A percentile compares a stretch with the other conserved stretches of the same genome.
Conservation (phyloP, 106 monocot genomes). For the Dendrobium nobile region DNA sequence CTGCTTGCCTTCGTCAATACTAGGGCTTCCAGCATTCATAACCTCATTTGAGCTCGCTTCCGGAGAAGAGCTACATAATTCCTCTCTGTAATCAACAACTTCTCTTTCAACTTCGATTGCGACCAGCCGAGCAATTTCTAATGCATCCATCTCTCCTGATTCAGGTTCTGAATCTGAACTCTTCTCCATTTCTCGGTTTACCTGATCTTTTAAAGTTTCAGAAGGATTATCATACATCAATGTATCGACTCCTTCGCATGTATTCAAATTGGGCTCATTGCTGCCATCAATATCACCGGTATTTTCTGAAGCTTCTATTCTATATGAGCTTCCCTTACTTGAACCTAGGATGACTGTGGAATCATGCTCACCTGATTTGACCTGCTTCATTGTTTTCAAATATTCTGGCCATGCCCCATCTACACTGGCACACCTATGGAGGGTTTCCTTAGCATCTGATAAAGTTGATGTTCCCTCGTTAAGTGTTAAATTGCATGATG, state of each 20-base stretch:
- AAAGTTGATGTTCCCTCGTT: neutral
- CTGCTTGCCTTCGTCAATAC: neutral
- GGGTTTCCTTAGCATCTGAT: neutral
- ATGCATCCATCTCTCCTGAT: slow-evolving; percentile 57
- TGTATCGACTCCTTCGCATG: neutral
- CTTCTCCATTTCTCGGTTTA: neutral
- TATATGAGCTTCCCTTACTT: neutral
- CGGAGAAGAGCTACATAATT: slow-evolving; percentile 42
- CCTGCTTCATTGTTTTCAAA: neutral
- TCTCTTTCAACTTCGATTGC: slow-evolving; percentile 70
- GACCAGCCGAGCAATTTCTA: slow-evolving; percentile 67
- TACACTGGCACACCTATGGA: neutral
- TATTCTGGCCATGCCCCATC: slow-evolving; percentile 1
- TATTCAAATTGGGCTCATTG: neutral
- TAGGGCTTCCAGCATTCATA: neutral
- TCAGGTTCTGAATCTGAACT: slow-evolving; percentile 32
- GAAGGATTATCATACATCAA: neutral
- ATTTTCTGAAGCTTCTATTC: slow-evolving; percentile 8
- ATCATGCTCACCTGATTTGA: slow-evolving; percentile 6
- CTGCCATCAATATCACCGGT: neutral
- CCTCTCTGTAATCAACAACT: slow-evolving; percentile 72
- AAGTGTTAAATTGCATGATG: slow-evolving; percentile 1
- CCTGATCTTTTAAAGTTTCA: neutral
- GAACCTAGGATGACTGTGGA: neutral
- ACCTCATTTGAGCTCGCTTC: slow-evolving; percentile 25